A percentile compares a stretch with the other conserved stretches of the same genome.
phyloP scores from a whole-genome alignment of 225 moss, liverwort and hornwort species.

The Physcomitrellopsis africana region DNA sequence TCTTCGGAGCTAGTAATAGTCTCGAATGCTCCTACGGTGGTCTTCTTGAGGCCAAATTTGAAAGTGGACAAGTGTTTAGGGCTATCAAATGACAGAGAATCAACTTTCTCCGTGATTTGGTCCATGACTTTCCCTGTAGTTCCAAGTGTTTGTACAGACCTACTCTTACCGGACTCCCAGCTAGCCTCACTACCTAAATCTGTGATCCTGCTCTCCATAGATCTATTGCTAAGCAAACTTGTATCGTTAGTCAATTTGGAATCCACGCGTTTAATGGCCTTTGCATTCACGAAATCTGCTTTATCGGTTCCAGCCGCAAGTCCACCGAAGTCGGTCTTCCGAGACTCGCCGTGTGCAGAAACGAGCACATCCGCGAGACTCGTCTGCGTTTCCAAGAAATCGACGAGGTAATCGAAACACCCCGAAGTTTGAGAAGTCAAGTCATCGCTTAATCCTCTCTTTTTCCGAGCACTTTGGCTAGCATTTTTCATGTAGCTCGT shows the following conservation, averaged over 20 bases:
- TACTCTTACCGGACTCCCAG: constrained; percentile 58
- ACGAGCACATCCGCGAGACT: constrained; percentile 63
- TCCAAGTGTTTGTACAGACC: constrained; percentile 49
- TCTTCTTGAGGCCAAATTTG: constrained; percentile 63
- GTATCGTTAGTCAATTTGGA: constrained; percentile 45
- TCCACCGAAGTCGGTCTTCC: constrained; percentile 37
- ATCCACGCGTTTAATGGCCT: constrained; percentile 43
- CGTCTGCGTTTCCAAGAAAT: constrained; percentile 56
- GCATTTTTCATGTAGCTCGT: constrained; percentile 58
- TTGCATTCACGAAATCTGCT: neutral
- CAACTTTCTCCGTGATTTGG: constrained; percentile 60
- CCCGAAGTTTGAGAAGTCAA: constrained; percentile 53
- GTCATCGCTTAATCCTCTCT: constrained; percentile 39
- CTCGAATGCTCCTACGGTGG: constrained; percentile 49
- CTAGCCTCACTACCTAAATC: constrained; percentile 50
- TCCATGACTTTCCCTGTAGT: constrained; percentile 57
- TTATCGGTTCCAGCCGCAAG: constrained; percentile 7
- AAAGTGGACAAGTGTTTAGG: constrained; percentile 63
- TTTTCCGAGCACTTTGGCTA: constrained; percentile 35
- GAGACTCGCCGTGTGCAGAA: constrained; percentile 52
- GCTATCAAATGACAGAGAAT: constrained; percentile 50
- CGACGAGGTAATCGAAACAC: constrained; percentile 61
- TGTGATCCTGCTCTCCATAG: constrained; percentile 49
- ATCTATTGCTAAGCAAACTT: constrained; percentile 44
- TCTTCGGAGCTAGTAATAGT: constrained; percentile 48